Evolutionary conservation across 2,329 filamentous ascomycete genomes (phyloP), one percentile per base, ranked within the genome.

Genomic region (Diaporthe caulivora): DNA sequence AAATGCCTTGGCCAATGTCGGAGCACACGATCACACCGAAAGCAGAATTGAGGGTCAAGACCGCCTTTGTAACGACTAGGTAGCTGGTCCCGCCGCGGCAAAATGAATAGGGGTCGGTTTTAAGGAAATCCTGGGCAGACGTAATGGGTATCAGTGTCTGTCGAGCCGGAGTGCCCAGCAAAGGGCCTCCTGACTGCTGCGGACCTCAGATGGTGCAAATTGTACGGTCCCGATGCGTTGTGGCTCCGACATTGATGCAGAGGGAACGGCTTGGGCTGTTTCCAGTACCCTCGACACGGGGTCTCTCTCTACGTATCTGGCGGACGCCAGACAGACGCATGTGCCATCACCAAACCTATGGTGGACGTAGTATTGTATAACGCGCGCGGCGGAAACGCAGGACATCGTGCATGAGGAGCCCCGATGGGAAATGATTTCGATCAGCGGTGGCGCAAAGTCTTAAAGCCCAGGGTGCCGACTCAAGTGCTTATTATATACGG

Each of bases 401-500:
- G 40, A 18, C 21, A 18, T 24, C 26, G 21, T 37, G 60, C 60
- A 49, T 37, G 42, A 65, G 44, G 18, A 34, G 44, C 60, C 44
- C 42, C 49, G 42, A 51, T 34, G 21, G 42, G n/a, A 17, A 26
- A 2, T 65, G 62, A 65, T 65, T 65, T 65, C 62, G 62, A 65
- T 65, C 62, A 65, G 29, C 62, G 62, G 44, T 24, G 29, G 31
- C 44, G n/a, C 21, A 65, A 24, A 37, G 21, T 24, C 29, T 49
- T 24, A 11, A 17, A 18, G 18, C 13, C 11, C 21, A 18, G 29
- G 7, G 44, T 37, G 60, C 42, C 62, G 44, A 65, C 62, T 65
- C 62, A 65, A 65, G 62, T 51, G 62, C 62, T 65, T 65, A 13
- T 65, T 65, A 65, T 65, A 65, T 51, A 65, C 7, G 42, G 26